These are phyloP conservation scores for Fermentozyma sake DNA, from an alignment of 1,139 yeast species.

Conservation along the genomic window DNA sequence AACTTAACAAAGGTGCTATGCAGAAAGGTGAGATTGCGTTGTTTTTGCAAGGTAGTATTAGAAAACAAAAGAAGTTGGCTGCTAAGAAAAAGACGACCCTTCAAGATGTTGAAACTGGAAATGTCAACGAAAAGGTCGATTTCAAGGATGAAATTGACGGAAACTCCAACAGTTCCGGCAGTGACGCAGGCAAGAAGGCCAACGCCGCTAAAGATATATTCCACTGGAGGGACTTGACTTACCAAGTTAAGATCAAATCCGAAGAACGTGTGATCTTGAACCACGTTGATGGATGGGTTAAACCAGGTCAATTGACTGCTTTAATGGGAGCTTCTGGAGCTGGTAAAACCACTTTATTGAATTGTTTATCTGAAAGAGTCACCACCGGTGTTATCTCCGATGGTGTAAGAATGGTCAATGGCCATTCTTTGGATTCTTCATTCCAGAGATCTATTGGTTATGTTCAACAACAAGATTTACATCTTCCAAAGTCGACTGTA, in stretches of 20 bases:
- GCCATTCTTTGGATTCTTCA: conserved; percentile 28
- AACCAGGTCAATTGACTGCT: conserved; percentile 47
- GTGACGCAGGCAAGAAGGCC: conserved; percentile 6
- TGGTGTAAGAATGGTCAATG: conserved; percentile 35
- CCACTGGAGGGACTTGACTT: conserved; percentile 61
- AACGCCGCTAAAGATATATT: conserved; percentile 17
- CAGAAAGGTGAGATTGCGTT: conserved; percentile 77
- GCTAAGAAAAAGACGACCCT: conserved; percentile 7
- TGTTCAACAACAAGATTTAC: conserved; percentile 39
- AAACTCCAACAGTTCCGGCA: conserved; percentile 5
- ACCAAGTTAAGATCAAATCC: conserved; percentile 64
- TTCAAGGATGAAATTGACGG: conserved; percentile 15
- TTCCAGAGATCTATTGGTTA: conserved; percentile 41
- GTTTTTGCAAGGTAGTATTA: conserved; percentile 40
- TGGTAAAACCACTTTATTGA: conserved; percentile 32
- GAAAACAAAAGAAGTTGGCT: conserved; percentile 14
- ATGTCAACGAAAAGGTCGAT: conserved; percentile 15
- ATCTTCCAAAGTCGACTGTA: conserved; percentile 33
- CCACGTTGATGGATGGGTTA: conserved; percentile 37
- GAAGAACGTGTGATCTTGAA: conserved; percentile 60
- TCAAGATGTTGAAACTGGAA: conserved; percentile 10
- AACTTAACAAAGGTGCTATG: conserved; percentile 62
- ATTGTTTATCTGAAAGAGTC: conserved; percentile 29
- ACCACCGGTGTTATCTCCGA: conserved; percentile 31
- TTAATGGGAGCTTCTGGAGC: conserved; percentile 33